Evolutionary conservation across 202 grass and related monocot genomes (phyloP).

Genomic region (Panicum hallii): DNA sequence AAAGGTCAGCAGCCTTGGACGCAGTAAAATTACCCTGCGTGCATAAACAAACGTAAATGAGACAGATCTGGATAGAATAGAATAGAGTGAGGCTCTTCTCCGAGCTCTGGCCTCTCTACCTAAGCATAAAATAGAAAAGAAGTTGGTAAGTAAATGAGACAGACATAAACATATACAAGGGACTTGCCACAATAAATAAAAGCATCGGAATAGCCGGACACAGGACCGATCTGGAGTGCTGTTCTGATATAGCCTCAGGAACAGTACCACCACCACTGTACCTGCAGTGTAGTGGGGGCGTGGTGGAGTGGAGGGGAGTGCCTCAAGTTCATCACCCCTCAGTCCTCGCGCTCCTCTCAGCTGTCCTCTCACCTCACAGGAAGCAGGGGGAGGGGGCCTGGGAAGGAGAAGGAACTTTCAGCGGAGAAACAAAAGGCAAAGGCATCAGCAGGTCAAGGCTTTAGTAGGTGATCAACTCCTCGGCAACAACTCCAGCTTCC

Average conservation of each 20-base stretch:
- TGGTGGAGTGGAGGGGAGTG: background rate
- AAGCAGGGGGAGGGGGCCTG: background rate
- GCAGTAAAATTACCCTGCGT: constrained; percentile 29
- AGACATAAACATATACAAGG: constrained; percentile 42
- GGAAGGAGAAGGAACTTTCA: background rate
- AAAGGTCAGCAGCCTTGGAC: constrained; percentile 45
- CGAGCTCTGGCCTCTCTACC: constrained; percentile 27
- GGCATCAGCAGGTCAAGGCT: constrained; percentile 32
- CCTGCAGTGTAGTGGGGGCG: background rate
- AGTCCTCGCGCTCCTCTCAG: constrained; percentile 34
- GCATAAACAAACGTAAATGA: constrained; percentile 2
- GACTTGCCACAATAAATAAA: constrained; percentile 45
- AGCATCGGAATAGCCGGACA: constrained; percentile 60
- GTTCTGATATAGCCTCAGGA: constrained; percentile 37
- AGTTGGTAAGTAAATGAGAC: constrained; percentile 37
- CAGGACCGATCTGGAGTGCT: constrained; percentile 38
- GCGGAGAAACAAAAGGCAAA: constrained; percentile 26
- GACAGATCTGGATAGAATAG: constrained; percentile 49
- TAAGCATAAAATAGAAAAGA: constrained; percentile 45
- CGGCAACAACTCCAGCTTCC: constrained; percentile 39
- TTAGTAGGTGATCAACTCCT: constrained; percentile 54
- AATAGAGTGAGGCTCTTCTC: constrained; percentile 36
- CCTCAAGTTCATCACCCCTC: constrained; percentile 47
- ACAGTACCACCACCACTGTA: constrained; percentile 41
- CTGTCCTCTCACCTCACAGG: constrained; percentile 39